A percentile compares a stretch with the other conserved stretches of the same genome.
These are phyloP conservation scores for Thinopyrum elongatum DNA, from an alignment of 176 grass and related monocot genomes.

Conservation along the genomic window DNA sequence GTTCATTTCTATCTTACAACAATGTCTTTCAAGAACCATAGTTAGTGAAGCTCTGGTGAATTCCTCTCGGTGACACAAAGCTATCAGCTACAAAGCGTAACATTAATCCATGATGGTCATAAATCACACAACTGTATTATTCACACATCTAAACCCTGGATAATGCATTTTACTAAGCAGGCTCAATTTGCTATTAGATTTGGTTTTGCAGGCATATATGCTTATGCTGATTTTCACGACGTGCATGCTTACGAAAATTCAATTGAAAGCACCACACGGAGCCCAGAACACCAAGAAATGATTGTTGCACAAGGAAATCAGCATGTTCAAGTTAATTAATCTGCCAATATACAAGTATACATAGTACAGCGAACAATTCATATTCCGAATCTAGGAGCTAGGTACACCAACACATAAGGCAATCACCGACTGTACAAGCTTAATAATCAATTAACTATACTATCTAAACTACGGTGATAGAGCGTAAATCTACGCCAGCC, in stretches of 20 bases:
- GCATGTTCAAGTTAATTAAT: neutral
- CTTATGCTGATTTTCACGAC: neutral
- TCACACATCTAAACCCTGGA: neutral
- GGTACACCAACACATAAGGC: neutral
- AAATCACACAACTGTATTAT: neutral
- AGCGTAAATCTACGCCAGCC: neutral
- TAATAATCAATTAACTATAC: neutral
- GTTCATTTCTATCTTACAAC: neutral
- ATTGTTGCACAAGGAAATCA: neutral
- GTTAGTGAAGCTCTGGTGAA: neutral
- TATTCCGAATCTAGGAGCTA: neutral
- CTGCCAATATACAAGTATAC: neutral
- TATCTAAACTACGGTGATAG: neutral
- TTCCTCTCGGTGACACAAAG: neutral
- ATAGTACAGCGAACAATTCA: neutral
- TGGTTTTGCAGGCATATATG: neutral
- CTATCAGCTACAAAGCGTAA: neutral
- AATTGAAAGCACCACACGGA: neutral
- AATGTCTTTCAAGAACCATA: neutral
- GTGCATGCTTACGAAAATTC: neutral
- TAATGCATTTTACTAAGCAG: neutral
- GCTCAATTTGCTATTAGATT: neutral
- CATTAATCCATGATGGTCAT: neutral
- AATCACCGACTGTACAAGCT: neutral
- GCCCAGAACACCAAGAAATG: neutral